These are phyloP conservation scores for Capsicum pubescens DNA, from an alignment of 257 asterid species.

Conservation along the genomic window DNA sequence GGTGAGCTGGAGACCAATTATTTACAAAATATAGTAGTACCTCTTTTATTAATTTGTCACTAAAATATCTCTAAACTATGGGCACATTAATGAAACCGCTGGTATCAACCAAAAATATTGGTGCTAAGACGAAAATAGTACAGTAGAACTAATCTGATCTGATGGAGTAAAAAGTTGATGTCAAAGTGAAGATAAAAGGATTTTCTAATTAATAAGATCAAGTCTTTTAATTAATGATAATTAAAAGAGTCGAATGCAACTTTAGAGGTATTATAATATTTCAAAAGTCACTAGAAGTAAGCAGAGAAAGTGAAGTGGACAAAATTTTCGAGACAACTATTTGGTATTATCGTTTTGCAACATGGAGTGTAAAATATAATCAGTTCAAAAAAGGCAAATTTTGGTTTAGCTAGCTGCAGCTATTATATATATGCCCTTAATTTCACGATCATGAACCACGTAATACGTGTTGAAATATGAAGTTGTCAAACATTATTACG, in stretches of 20 bases:
- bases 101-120: not conserved
- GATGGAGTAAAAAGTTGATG: not conserved
- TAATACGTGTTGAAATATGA: not conserved
- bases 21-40: not conserved
- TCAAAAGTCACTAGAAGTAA: not conserved
- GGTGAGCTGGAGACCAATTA: not conserved
- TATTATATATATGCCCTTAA: not conserved
- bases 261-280: not conserved
- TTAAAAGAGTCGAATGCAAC: not conserved
- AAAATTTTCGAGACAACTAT: not conserved
- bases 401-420: not conserved
- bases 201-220: not conserved
- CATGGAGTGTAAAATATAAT: not conserved
- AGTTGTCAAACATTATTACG: not conserved
- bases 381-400: constrained; percentile 14
- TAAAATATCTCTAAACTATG: constrained; percentile 20
- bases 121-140: not conserved
- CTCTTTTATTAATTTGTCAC: not conserved
- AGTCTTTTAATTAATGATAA: not conserved
- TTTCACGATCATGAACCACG: not conserved
- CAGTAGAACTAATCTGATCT: not conserved
- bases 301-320: not conserved
- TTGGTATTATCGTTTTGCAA: not conserved
- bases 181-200: not conserved
- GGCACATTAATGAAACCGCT: constrained; percentile 18